phyloP scores from a whole-genome alignment of 768 basidiomycete species.

The Suillus variegatus region DNA sequence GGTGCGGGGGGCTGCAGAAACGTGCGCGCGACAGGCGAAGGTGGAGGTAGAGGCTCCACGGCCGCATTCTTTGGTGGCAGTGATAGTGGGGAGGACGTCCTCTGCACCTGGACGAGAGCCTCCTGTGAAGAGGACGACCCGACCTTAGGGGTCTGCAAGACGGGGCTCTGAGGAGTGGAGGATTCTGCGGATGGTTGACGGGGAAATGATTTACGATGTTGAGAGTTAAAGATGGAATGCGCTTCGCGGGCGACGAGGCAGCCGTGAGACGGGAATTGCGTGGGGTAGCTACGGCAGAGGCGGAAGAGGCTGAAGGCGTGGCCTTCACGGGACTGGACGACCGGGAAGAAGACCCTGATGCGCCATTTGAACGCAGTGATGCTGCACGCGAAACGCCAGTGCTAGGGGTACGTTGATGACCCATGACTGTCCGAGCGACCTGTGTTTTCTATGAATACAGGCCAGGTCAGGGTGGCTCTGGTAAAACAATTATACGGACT shows the following conservation, averaged over 20 bases:
- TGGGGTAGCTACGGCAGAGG: conserved; percentile 30
- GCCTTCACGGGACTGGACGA: conserved; percentile 66
- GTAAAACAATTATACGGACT: conserved; percentile 16
- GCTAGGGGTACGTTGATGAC: conserved; percentile 67
- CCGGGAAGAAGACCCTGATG: conserved; percentile 52
- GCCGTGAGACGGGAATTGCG: conserved; percentile 32
- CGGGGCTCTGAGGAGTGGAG: conserved; percentile 33
- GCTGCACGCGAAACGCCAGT: conserved; percentile 41
- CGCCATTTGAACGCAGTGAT: conserved; percentile 42
- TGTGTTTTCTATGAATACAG: conserved; percentile 26
- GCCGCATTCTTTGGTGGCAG: conserved; percentile 35
- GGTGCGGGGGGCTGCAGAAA: conserved; percentile 16
- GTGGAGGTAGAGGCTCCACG: conserved; percentile 25
- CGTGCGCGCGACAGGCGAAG: conserved; percentile 16
- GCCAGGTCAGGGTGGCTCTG: neutral
- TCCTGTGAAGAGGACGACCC: conserved; percentile 31
- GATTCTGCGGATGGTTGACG: conserved; percentile 43
- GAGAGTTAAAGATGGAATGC: conserved; percentile 47
- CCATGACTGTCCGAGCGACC: conserved; percentile 34
- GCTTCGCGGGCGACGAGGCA: conserved; percentile 60
- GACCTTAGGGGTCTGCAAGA: conserved; percentile 31
- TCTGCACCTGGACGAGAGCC: conserved; percentile 17
- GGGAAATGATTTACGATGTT: conserved; percentile 51
- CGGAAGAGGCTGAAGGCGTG: conserved; percentile 22
- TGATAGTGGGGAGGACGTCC: conserved; percentile 43